Conservation (phyloP, 1,284 basidiomycete species). For the Cystobasidiaceae sp. region DNA sequence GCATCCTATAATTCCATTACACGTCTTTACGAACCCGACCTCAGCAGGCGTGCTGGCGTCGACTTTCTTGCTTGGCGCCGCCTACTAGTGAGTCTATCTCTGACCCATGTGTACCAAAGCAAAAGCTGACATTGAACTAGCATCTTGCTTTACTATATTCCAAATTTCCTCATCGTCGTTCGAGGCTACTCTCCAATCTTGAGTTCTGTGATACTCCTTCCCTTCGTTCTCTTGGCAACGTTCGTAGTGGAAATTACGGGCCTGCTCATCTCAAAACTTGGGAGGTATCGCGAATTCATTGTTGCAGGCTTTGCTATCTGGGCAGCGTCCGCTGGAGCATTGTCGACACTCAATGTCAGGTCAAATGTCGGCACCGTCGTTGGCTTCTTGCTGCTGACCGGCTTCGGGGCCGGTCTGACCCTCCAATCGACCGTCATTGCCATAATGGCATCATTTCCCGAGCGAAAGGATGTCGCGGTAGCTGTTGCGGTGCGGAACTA, state of each 20-base stretch:
- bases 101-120: no score
- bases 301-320: slow-evolving; percentile 62
- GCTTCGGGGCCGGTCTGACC: slow-evolving; percentile 60
- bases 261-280: slow-evolving; percentile 60
- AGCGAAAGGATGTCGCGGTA: slow-evolving; percentile 61
- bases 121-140: no score
- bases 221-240: slow-evolving; percentile 54
- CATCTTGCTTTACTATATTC: slow-evolving; percentile 53
- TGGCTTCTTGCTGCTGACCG: slow-evolving; percentile 63
- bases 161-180: slow-evolving; percentile 69
- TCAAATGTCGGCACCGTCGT: slow-evolving; percentile 57
- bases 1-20: slow-evolving; percentile 53
- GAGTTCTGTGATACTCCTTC: slow-evolving; percentile 60
- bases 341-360: slow-evolving; percentile 57
- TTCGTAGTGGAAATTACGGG: slow-evolving; percentile 50
- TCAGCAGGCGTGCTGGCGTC: slow-evolving; percentile 47
- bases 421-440: slow-evolving; percentile 56
- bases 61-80: slow-evolving; percentile 57
- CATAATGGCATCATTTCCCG: slow-evolving; percentile 61
- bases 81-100: slow-evolving; percentile 50
- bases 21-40: not conserved
- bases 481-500: slow-evolving; percentile 66
- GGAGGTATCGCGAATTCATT: slow-evolving; percentile 61
- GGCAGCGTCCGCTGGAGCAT: slow-evolving; percentile 62
- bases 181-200: slow-evolving; percentile 60